Conservation (phyloP, 2,329 filamentous ascomycete genomes). For the Aspergillus floridensis region DNA sequence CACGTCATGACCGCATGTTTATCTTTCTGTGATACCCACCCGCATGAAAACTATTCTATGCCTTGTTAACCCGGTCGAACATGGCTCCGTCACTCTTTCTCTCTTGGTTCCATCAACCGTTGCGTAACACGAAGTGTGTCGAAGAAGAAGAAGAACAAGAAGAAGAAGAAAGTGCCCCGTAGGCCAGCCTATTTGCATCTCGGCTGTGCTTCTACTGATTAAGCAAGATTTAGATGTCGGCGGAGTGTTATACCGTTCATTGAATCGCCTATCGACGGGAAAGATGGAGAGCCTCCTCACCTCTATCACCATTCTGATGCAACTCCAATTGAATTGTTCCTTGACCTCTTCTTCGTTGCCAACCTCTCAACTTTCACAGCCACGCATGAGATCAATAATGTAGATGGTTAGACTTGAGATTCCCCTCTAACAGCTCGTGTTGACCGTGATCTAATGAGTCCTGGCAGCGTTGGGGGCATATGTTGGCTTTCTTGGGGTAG, state of each 20-base stretch:
- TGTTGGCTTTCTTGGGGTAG: conserved; percentile 55
- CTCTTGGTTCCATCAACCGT: conserved; percentile 29
- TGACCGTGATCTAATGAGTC: conserved; percentile 12
- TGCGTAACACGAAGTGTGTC: conserved; percentile 17
- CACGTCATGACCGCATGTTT: neutral
- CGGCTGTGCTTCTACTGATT: conserved; percentile 3
- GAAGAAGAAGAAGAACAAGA: conserved; percentile 1
- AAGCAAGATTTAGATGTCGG: conserved; percentile 9
- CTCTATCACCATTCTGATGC: conserved; percentile 50
- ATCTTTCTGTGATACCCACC: neutral
- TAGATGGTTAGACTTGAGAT: conserved; percentile 30
- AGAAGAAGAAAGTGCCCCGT: conserved; percentile 16
- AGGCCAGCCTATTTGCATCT: conserved; percentile 14
- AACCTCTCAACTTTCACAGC: conserved; percentile 63
- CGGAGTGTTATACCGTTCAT: conserved; percentile 32
- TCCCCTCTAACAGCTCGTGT: neutral
- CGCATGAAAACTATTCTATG: neutral
- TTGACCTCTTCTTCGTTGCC: conserved; percentile 62
- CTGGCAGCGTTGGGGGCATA: conserved; percentile 44
- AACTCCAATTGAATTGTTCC: conserved; percentile 58
- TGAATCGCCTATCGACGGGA: conserved; percentile 33
- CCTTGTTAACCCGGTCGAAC: conserved; percentile 10
- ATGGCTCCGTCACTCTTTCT: conserved; percentile 32
- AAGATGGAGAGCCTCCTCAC: conserved; percentile 23
- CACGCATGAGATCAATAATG: conserved; percentile 55